Evolutionary conservation across 352 stramenopile species (phyloP).

Genomic region (Saprolegnia parasitica): DNA sequence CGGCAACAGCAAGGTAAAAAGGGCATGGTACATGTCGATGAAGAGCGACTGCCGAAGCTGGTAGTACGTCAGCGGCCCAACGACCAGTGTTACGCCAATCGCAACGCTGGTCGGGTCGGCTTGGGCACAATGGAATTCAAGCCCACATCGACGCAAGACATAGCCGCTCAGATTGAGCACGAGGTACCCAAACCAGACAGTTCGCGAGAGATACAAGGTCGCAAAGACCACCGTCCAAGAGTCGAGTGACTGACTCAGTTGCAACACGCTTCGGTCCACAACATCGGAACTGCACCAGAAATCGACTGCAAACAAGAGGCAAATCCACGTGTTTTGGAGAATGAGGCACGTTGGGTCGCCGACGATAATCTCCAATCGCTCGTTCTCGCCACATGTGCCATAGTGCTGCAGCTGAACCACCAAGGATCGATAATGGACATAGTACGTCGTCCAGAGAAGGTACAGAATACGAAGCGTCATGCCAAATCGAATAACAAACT

Average conservation of each 20-base stretch:
- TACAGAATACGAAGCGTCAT: not conserved
- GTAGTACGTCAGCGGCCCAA: not conserved
- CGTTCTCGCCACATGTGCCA: not conserved
- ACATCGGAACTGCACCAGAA: not conserved
- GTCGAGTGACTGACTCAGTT: too few species aligned
- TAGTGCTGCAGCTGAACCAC: not conserved
- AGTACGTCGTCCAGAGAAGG: not conserved
- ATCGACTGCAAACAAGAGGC: slow-evolving; percentile 3
- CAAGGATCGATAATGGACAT: not conserved
- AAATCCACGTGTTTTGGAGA: slow-evolving; percentile 13
- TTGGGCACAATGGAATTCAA: not conserved
- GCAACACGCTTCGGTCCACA: too few species aligned
- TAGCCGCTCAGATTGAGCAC: not conserved
- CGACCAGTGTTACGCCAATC: not conserved
- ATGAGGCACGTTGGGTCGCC: slow-evolving; percentile 19
- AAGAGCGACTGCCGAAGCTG: not conserved
- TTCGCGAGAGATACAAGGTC: slow-evolving; percentile 7
- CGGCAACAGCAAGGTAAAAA: not conserved
- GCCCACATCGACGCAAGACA: not conserved
- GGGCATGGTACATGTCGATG: not conserved
- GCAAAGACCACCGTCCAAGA: too few species aligned
- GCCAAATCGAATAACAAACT: not conserved
- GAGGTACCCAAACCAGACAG: slow-evolving; percentile 17
- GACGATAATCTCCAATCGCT: slow-evolving; percentile 1
- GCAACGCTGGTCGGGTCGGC: slow-evolving; percentile 5